These are phyloP conservation scores for Tylopilus balloui DNA, from an alignment of 768 basidiomycete species.

Conservation along the genomic window DNA sequence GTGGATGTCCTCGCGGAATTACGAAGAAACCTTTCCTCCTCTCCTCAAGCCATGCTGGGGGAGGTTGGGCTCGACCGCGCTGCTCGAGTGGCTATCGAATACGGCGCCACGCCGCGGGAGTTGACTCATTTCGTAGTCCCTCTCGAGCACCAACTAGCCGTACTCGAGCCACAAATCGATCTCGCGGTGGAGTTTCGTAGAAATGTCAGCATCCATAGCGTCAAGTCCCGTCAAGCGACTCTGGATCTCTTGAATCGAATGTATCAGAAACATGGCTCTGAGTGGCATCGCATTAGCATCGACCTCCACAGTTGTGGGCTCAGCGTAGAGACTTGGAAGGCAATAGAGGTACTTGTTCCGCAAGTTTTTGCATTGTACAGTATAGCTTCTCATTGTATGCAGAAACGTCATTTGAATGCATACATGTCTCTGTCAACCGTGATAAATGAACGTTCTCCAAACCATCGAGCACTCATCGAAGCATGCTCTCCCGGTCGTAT, in stretches of 20 bases:
- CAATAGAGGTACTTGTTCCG: constrained; percentile 58
- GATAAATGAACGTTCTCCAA: constrained; percentile 71
- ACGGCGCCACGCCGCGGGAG: constrained; percentile 43
- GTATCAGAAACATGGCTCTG: constrained; percentile 49
- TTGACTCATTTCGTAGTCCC: constrained; percentile 78
- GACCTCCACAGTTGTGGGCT: constrained; percentile 91
- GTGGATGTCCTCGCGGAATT: constrained; percentile 55
- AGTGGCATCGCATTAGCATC: constrained; percentile 67
- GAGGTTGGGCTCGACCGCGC: constrained; percentile 89
- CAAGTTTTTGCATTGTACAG: not conserved
- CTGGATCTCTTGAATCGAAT: constrained; percentile 60
- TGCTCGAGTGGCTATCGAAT: constrained; percentile 67
- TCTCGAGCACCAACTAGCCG: constrained; percentile 69
- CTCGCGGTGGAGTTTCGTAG: constrained; percentile 76
- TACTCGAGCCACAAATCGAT: constrained; percentile 82
- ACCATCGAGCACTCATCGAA: constrained; percentile 59
- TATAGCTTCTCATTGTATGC: constrained; percentile 14
- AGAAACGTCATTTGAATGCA: constrained; percentile 71
- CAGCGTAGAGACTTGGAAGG: constrained; percentile 68
- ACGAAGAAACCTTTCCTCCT: constrained; percentile 51
- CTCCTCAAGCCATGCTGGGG: constrained; percentile 78
- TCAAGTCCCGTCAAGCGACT: constrained; percentile 69
- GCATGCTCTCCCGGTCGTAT: constrained; percentile 62
- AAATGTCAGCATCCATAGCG: constrained; percentile 85
- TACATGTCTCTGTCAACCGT: constrained; percentile 86